These are phyloP conservation scores for Linanthus parryae DNA, from an alignment of 148 eudicot species.

Conservation along the genomic window DNA sequence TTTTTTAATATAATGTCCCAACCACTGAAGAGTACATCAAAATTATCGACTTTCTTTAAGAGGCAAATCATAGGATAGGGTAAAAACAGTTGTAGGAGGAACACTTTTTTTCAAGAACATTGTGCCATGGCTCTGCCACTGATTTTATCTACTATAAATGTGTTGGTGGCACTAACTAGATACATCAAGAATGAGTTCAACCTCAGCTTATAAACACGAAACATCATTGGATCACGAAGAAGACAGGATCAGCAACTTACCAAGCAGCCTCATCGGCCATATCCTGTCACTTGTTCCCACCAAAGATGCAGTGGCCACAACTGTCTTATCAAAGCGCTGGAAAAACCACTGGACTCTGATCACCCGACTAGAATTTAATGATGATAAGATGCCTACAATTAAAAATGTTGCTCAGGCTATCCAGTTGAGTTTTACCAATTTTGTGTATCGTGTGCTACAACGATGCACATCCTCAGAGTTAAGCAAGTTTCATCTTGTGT, in stretches of 20 bases:
- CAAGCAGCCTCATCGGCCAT: background rate
- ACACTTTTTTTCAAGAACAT: no score
- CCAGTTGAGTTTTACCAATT: background rate
- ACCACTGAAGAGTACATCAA: no score
- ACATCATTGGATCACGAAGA: background rate
- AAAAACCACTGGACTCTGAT: background rate
- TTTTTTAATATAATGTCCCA: no score
- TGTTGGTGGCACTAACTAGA: no score
- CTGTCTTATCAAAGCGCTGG: background rate
- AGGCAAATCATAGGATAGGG: no score
- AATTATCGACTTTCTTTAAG: no score
- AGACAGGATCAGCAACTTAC: constrained; percentile 3
- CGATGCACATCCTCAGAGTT: background rate
- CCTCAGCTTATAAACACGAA: background rate
- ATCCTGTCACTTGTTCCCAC: constrained; percentile 1
- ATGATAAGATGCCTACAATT: background rate
- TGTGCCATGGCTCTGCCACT: no score
- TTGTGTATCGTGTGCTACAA: background rate
- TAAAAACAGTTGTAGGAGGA: no score
- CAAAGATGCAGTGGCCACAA: background rate
- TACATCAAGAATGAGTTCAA: background rate
- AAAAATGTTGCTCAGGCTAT: no score
- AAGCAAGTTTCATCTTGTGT: background rate
- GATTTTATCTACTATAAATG: no score
- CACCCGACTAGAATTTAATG: background rate